A percentile compares a stretch with the other conserved stretches of the same genome.
Evolutionary conservation across 2,329 filamentous ascomycete genomes (phyloP).

Genomic region (Biscogniauxia sp.): DNA sequence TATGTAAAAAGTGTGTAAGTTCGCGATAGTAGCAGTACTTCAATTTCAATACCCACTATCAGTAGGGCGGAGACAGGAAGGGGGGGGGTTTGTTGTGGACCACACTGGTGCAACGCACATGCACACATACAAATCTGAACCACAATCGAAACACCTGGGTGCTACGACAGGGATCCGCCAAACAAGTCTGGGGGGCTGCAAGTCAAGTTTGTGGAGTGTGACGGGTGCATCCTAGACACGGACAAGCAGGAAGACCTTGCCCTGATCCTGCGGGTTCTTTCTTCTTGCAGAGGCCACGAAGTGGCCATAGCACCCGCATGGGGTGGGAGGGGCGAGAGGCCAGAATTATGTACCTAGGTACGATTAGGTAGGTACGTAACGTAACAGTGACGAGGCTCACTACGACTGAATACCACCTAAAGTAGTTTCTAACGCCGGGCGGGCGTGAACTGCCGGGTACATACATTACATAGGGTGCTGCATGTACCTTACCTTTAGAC

Average conservation of each 20-base stretch:
- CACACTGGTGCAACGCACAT: neutral
- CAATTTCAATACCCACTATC: neutral
- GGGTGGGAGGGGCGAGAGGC: neutral
- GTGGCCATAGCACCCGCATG: neutral
- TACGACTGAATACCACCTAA: neutral
- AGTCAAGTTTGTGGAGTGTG: neutral
- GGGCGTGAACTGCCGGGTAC: neutral
- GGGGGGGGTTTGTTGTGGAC: too few relatives aligned
- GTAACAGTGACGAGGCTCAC: neutral
- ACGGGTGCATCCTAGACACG: neutral
- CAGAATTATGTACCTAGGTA: too few relatives aligned
- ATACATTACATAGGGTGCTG: neutral
- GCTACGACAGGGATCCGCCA: neutral
- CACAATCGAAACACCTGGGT: neutral
- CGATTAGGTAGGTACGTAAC: neutral
- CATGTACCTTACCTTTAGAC: too few relatives aligned
- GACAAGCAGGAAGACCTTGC: neutral
- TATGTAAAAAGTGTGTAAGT: neutral
- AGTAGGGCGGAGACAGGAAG: neutral
- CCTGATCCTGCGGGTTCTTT: neutral
- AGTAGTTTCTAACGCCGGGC: neutral
- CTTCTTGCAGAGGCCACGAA: neutral
- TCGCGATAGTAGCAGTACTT: neutral
- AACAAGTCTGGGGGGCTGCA: neutral
- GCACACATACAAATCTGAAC: neutral